phyloP scores from a whole-genome alignment of 345 rosid genomes.

The Brassica napus region Da-Ae NC_063443.1:16357501-16358000 shows the following conservation, averaged over 20 bases:
- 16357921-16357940: background rate
- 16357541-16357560: background rate
- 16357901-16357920: no score
- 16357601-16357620: background rate
- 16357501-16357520: background rate
- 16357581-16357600: background rate
- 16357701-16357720: background rate
- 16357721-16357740: background rate
- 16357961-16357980: background rate
- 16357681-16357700: constrained; percentile 64
- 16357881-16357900: background rate
- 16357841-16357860: background rate
- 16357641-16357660: constrained; percentile 49
- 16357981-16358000: no score
- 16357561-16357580: background rate
- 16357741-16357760: background rate
- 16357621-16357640: constrained; percentile 12
- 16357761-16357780: background rate
- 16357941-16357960: no score
- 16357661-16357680: constrained; percentile 50
- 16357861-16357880: background rate
- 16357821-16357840: background rate
- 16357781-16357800: background rate
- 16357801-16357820: background rate
- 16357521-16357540: background rate